These are phyloP conservation scores for Exsudoporus frostii DNA, from an alignment of 768 basidiomycete genomes.

Conservation along the genomic window DNA sequence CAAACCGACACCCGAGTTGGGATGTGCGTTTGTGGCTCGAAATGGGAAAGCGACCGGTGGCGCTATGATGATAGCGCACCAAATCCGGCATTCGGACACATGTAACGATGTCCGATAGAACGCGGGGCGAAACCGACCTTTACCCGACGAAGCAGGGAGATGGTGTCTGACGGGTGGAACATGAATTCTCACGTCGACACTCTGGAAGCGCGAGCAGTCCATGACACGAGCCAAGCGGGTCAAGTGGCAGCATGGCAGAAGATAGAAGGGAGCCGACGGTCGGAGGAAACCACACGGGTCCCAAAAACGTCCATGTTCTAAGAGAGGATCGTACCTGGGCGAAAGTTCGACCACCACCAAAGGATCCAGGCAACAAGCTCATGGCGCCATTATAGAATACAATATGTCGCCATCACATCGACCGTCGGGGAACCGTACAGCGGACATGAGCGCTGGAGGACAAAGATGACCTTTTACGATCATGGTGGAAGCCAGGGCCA, in stretches of 20 bases:
- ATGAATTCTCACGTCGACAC: conserved; percentile 2
- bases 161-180: not conserved
- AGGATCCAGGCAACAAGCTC: not conserved
- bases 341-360: not conserved
- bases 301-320: not conserved
- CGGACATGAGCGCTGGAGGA: not conserved
- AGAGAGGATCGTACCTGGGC: not conserved
- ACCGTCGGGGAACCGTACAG: not conserved
- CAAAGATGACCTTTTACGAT: not conserved
- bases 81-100: conserved; percentile 6
- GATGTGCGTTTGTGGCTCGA: conserved; percentile 22
- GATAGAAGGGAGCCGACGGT: not conserved
- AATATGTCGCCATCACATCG: conserved; percentile 17
- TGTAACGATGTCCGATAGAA: conserved; percentile 9
- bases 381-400: conserved; percentile 14
- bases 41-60: conserved; percentile 13
- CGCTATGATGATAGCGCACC: not conserved
- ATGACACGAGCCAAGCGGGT: not conserved
- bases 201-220: not conserved
- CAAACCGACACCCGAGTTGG: conserved; percentile 23
- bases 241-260: not conserved
- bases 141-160: not conserved
- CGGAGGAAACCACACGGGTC: not conserved
- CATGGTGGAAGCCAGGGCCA: not conserved
- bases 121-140: not conserved